Evolutionary conservation across 176 grass and related monocot species (phyloP).

Genomic region (Raddia distichophylla): DNA sequence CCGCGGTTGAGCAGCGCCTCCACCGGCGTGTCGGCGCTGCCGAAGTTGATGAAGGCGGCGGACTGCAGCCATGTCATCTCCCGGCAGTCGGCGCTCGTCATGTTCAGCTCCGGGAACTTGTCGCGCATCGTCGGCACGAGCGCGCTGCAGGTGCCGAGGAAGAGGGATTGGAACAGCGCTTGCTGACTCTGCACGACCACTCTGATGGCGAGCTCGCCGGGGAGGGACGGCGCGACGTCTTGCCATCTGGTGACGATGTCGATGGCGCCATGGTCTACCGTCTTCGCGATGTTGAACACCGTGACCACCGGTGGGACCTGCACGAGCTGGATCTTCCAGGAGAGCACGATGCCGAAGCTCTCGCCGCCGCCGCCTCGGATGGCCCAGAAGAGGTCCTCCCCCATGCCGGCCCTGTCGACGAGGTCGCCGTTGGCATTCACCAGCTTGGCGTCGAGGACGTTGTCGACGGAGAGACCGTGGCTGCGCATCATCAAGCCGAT

Average conservation of each 20-base stretch:
- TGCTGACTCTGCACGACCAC: neutral
- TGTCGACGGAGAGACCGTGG: conserved; percentile 59
- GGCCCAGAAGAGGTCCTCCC: conserved; percentile 46
- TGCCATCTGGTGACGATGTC: conserved; percentile 45
- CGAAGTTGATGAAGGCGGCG: neutral
- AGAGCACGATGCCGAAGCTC: conserved; percentile 38
- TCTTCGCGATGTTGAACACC: conserved; percentile 22
- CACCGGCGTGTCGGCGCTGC: neutral
- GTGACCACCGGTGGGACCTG: conserved; percentile 12
- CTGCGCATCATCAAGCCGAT: conserved; percentile 57
- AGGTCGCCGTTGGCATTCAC: conserved; percentile 49
- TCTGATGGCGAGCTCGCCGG: conserved; percentile 17
- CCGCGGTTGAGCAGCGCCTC: conserved; percentile 3
- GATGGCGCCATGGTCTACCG: conserved; percentile 29
- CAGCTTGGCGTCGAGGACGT: conserved; percentile 62
- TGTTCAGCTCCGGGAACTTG: conserved; percentile 15
- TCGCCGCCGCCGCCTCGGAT: conserved; percentile 47
- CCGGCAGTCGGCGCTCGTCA: conserved; percentile 20
- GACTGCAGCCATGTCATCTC: conserved; percentile 37
- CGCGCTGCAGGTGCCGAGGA: neutral
- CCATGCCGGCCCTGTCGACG: conserved; percentile 54
- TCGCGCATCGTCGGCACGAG: neutral
- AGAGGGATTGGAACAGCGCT: conserved; percentile 14
- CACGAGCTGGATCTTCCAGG: conserved; percentile 37
- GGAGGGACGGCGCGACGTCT: conserved; percentile 16